Base-by-base conservation (phyloP, 768 basidiomycete species). In the Hysterangium stoloniferum region DNA sequence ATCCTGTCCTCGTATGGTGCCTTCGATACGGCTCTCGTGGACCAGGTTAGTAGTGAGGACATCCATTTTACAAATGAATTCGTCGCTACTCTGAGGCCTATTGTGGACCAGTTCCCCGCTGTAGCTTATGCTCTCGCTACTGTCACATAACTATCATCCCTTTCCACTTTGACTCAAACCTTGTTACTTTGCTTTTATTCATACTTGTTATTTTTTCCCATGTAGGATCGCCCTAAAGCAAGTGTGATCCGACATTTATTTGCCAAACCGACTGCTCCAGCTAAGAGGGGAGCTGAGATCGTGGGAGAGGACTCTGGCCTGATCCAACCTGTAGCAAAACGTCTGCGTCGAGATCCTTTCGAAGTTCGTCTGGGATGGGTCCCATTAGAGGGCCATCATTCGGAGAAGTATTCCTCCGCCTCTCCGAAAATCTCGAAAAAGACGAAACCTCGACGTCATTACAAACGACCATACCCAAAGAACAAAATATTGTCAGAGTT, bases 1-100 rank as follows among this genome's bases (percentile, higher is more conserved):
- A 42, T 43, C 2, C 49, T 51, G n/a, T n/a, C 15, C 24, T 31
- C 49, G 2, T 51, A 40, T 31, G 20, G 20, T 31, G 43, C 40
- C 5, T 19, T 28, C 13, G 29, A 51, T n/a, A 51, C 38, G 22
- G 32, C 35, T 8, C 31, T 41, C 17, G 12, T 51, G 11, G 22
- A 51, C 2, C 5, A 40, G 49, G 49, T 51, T 17, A 25, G 49
- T 41, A 4, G 19, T 13, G 27, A 5, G 6, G 13, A n/a, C n/a
- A n/a, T n/a, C n/a, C n/a, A n/a, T 37, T 37, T 37, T 37, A 3
- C 6, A 7, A 7, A n/a, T 37, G 35, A 37, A n/a, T 3, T 37
- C 20, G 20, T 37, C 7, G 35, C n/a, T 37, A 20, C 35, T 37
- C 7, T n/a, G 35, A 37, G n/a, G n/a, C 20, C 6, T 20, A 37